Evolutionary conservation across 2,329 filamentous ascomycete species (phyloP).

Genomic region (Pseudogymnoascus destructans): DNA sequence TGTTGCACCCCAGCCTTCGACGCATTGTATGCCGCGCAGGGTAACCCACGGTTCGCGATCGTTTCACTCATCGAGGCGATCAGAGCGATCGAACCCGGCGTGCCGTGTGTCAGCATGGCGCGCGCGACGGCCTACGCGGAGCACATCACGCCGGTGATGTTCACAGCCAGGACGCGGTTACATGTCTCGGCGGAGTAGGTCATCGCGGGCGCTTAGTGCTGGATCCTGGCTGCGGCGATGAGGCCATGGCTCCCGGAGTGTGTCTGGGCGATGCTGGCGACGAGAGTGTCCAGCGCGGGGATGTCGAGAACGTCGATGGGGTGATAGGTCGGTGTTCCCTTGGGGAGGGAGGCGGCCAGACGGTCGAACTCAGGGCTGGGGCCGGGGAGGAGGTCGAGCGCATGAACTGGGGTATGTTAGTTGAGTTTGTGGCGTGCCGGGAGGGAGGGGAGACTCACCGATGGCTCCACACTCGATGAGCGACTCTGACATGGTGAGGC

Average conservation of each 20-base stretch:
- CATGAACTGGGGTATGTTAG: background rate
- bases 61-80: conserved; percentile 60
- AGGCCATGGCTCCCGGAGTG: conserved; percentile 68
- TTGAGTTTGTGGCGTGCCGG: background rate
- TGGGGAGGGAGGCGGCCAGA: conserved; percentile 52
- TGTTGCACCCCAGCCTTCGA: conserved; percentile 65
- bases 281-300: conserved; percentile 48
- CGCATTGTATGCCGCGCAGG: conserved; percentile 57
- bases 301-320: conserved; percentile 70
- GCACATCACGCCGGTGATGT: conserved; percentile 75
- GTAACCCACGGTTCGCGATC: conserved; percentile 60
- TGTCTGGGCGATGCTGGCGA: conserved; percentile 54
- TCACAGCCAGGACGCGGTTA: conserved; percentile 69
- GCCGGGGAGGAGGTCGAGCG: background rate
- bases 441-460: background rate
- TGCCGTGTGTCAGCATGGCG: conserved; percentile 49
- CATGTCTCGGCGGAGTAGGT: conserved; percentile 67
- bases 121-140: conserved; percentile 80
- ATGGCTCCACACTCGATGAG: background rate
- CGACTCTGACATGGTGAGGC: conserved; percentile 32
- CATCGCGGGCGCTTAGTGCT: conserved; percentile 71
- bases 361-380: conserved; percentile 19
- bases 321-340: conserved; percentile 39
- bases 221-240: conserved; percentile 56
- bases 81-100: conserved; percentile 52